Base-by-base conservation (phyloP, 192 early-diverging fungal species). In the Chytriomyces sp. region DNA sequence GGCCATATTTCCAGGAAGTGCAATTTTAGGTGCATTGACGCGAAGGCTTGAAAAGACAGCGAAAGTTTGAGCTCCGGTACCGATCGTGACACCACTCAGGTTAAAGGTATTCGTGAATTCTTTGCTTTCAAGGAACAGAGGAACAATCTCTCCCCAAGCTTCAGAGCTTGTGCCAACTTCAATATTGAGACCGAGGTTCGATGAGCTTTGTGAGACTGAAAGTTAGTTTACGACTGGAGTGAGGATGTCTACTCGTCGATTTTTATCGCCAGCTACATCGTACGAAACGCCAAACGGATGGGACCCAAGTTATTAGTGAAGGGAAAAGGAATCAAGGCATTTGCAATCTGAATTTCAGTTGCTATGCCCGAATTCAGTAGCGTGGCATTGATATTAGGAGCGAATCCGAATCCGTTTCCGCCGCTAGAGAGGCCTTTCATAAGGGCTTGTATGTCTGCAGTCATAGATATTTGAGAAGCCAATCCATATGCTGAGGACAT, bases 251-350 rank as follows among this genome's bases (percentile, higher is more conserved):
- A 56, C 54, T 8, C 12, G 54, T 26, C 26, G 12, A 8, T 14
- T 56, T 26, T 14, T 7, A 28, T 56, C 54, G 14, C 26, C 26
- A 26, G 7, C 28, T 7, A 56, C 26, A 28, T 56, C 26, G 54
- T 56, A 56, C 19, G 54, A 56, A 28, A 56, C 26, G 0, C 54
- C 54, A 28, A 56, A 7, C 7, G 12, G 26, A 56, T 56, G 19
- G 54, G 54, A 8, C 54, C 54, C 19, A 56, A 26, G 12, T 56
- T 56, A 26, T 56, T 56, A 22, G 54, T 56, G 54, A 56, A 56
- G 12, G 54, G 54, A 26, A 56, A 56, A 8, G 54, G 1, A 28
- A 56, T 7, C 7, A 56, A 26, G 8, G 54, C 19, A 7, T 14
- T 26, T 26, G 26, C 19, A 7, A 56, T 14, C 7, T 7, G 12